Base-by-base conservation (phyloP, 805 yeast species). In the Schwanniomyces pseudopolymorphus region DNA sequence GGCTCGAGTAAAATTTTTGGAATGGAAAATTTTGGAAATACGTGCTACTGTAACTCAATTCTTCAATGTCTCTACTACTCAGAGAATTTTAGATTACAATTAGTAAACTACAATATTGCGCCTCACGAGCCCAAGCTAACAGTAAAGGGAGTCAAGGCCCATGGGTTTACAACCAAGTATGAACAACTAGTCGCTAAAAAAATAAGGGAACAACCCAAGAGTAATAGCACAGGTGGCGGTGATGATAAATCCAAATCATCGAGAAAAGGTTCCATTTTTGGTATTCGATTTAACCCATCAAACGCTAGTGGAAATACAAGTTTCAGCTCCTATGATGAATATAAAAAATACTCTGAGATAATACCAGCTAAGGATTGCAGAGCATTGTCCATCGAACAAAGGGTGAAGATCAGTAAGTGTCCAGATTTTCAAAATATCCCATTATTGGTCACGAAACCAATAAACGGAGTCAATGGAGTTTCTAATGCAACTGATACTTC, bases 41-140 rank as follows among this genome's bases (percentile, higher is more conserved):
- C 97, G 0, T 94, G 98, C 69, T 92, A 92, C 69, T 88, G 96
- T 66, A 94, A 94, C 57, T 89, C 97, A 8, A 87, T 94, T 25
- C 69, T 94, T 20, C 99, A 94, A 63, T 89, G 96, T 54, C 75
- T 92, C 8, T 92, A 80, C 70, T 84, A 87, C 67, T 78, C 92
- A 3, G 75, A 78, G 21, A 78, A 77, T 24, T 89, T 94, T 58
- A 78, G 97, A 33, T 45, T 49, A 13, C 52, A 56, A 19, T 51
- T 72, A 22, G 48, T 68, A 9, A 46, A 53, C n/a, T 70, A 72
- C 51, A 65, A 64, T 26, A 40, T 42, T 6, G 52, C 60, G 1
- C 54, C 59, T 5, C 77, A 70, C 50, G 72, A 67, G 11, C 61
- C 62, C 10, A 60, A 63, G 41, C 42, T 55, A n/a, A 50, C 54